A percentile compares a stretch with the other conserved stretches of the same genome.
Conservation (phyloP, 106 monocot species). For the Iris macrosiphon region DNA sequence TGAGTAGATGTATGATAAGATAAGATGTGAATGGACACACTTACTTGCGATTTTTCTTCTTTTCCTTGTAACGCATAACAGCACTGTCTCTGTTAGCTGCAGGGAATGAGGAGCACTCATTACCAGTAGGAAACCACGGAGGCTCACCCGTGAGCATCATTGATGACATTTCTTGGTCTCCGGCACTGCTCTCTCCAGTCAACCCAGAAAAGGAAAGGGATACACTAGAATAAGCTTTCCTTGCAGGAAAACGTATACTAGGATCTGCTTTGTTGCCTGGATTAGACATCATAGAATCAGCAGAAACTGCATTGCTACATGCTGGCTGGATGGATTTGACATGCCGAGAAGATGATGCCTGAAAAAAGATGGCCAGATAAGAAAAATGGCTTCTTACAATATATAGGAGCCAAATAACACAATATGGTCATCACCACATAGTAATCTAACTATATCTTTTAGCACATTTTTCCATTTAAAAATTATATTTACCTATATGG, state of each 20-base stretch:
- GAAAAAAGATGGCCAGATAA: background rate
- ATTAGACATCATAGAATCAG: constrained; percentile 43
- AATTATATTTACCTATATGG: too few species aligned
- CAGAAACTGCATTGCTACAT: constrained; percentile 25
- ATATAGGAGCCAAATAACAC: too few species aligned
- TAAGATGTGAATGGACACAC: constrained; percentile 1
- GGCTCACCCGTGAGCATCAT: constrained; percentile 52
- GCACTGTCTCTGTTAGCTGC: constrained; percentile 54
- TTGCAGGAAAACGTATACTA: constrained; percentile 23
- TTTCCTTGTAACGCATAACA: constrained; percentile 84
- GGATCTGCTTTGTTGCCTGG: constrained; percentile 27
- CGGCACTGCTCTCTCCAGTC: constrained; percentile 58
- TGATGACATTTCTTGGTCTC: constrained; percentile 53
- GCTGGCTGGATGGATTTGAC: constrained; percentile 23
- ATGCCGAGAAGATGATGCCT: constrained; percentile 26
- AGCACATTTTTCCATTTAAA: too few species aligned
- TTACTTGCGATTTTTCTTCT: constrained; percentile 89
- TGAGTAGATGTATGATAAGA: background rate
- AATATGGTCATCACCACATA: too few species aligned
- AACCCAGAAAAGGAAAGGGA: constrained; percentile 59
- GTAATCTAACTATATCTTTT: too few species aligned
- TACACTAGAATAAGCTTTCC: constrained; percentile 39
- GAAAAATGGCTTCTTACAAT: background rate
- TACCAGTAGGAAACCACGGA: constrained; percentile 43
- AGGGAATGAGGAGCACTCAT: constrained; percentile 25